Evolutionary conservation across 352 stramenopile species (phyloP), one percentile per base, ranked within the genome.

Genomic region (Phytophthora colocasiae): DNA sequence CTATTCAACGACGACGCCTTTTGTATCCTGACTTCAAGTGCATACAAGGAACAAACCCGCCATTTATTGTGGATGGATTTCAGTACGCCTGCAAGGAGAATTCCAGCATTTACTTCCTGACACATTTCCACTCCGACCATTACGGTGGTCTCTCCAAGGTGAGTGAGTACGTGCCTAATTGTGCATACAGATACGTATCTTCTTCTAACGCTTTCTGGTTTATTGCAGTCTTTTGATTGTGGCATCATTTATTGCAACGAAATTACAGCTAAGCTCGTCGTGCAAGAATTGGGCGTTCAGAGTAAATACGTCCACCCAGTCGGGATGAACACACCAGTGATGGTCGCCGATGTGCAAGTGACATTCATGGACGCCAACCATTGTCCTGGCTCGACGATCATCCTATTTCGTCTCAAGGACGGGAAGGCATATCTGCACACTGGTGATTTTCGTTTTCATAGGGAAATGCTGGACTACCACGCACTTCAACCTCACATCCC

Each of bases 101-200:
- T 9, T 93, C 82, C 11, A 95, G 72, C 49, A 73, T 93, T 46
- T 99, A 99, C 58, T 99, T 99, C 60, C 82, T 99, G 39, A 98
- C 96, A 17, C 97, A 99, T 77, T 99, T 99, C 70, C 97, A 99
- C 77, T 96, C 87, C 10, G 97, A 99, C 76, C 97, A 99, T 69
- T 99, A 99, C 72, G 83, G 78, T 19, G 97, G 97, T 1, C 90
- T 99, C 24, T 80, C 74, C 3, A 92, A 90, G 58, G 75, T 90
- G 39, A 52, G 45, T 57, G 3, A 24, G 8, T 56, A 32, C 10
- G 17, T 40, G 39, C 24, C 52, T 63, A 50, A 29, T 10, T 43
- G 38, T 43, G 38, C 14, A 43, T 19, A 14, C 24, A 57, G 10
- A 56, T 7, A 12, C 36, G 3, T 8, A 26, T 15, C 22, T 2